These are phyloP conservation scores for Monosporascus sp. DNA, from an alignment of 2,329 filamentous ascomycete species.

Conservation along the genomic window DNA sequence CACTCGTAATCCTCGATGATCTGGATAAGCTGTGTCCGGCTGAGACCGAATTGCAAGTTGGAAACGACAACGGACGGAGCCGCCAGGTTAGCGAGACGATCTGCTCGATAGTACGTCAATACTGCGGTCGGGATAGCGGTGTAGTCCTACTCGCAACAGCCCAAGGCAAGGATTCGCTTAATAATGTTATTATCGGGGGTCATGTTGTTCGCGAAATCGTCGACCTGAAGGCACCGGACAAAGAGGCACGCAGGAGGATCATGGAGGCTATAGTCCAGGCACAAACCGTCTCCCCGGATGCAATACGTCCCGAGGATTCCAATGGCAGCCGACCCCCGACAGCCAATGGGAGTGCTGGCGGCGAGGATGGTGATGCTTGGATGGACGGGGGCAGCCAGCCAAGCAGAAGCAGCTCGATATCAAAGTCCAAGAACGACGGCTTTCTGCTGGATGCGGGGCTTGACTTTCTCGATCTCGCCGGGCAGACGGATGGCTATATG, in stretches of 20 bases:
- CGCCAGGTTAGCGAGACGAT: slow-evolving; percentile 88
- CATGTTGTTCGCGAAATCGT: slow-evolving; percentile 92
- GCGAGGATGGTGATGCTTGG: slow-evolving; percentile 59
- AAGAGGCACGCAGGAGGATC: slow-evolving; percentile 78
- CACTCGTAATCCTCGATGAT: slow-evolving; percentile 86
- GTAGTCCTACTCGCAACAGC: slow-evolving; percentile 88
- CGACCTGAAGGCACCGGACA: slow-evolving; percentile 83
- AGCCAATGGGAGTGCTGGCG: slow-evolving; percentile 44
- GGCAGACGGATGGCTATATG: slow-evolving; percentile 96
- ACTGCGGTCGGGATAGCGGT: slow-evolving; percentile 71
- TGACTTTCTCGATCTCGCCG: slow-evolving; percentile 88
- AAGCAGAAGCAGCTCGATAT: slow-evolving; percentile 35
- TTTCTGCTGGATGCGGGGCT: slow-evolving; percentile 72
- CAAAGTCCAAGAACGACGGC: slow-evolving; percentile 42
- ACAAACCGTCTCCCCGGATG: slow-evolving; percentile 37
- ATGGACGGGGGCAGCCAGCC: slow-evolving; percentile 65
- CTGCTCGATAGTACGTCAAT: slow-evolving; percentile 75
- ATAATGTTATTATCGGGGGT: slow-evolving; percentile 83
- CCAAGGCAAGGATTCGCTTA: slow-evolving; percentile 86
- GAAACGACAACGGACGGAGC: slow-evolving; percentile 88
- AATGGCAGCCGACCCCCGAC: slow-evolving; percentile 52
- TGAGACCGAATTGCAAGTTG: slow-evolving; percentile 91
- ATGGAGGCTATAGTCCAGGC: slow-evolving; percentile 71
- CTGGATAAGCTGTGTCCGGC: slow-evolving; percentile 87
- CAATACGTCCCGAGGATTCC: slow-evolving; percentile 29